Percentiles rank a stretch among this genome's conserved stretches.
Evolutionary conservation across 192 early-diverging fungal genomes (phyloP).

Genomic region (Irineochytrium annulatum): DNA sequence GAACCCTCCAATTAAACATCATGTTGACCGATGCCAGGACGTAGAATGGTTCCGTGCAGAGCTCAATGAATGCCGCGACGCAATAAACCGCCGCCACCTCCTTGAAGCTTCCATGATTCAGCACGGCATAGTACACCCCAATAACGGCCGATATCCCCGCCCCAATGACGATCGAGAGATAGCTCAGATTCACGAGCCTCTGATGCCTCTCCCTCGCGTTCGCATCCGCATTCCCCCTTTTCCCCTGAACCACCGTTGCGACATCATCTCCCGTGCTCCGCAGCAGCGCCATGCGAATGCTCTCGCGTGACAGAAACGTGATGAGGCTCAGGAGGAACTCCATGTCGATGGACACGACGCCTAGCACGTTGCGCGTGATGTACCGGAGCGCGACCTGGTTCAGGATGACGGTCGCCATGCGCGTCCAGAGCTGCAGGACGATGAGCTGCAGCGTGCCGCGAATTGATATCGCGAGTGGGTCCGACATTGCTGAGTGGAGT

Average conservation of each 20-base stretch:
- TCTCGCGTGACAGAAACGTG: conserved; percentile 79
- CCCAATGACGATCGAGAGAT: conserved; percentile 62
- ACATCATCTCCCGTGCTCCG: conserved; percentile 10
- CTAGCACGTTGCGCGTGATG: conserved; percentile 69
- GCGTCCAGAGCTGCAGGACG: conserved; percentile 30
- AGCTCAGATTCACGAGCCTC: conserved; percentile 69
- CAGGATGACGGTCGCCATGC: conserved; percentile 66
- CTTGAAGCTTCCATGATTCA: neutral
- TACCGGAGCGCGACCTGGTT: conserved; percentile 74
- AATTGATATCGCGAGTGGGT: conserved; percentile 14
- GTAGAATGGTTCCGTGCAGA: conserved; percentile 83
- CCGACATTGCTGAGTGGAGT: neutral
- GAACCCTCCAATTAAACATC: conserved; percentile 73
- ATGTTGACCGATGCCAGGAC: conserved; percentile 66
- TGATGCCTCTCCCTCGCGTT: conserved; percentile 28
- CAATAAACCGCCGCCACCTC: conserved; percentile 28
- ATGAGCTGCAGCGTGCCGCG: conserved; percentile 30
- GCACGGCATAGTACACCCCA: conserved; percentile 38
- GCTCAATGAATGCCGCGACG: conserved; percentile 73
- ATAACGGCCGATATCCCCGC: conserved; percentile 53
- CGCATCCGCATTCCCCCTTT: conserved; percentile 7
- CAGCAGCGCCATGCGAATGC: conserved; percentile 44
- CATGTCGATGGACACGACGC: conserved; percentile 70
- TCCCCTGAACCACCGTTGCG: neutral
- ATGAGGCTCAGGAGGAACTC: conserved; percentile 87